Base-by-base conservation (phyloP, 371 early-diverging fungal species). In the Rhizomucor pusillus region DNA sequence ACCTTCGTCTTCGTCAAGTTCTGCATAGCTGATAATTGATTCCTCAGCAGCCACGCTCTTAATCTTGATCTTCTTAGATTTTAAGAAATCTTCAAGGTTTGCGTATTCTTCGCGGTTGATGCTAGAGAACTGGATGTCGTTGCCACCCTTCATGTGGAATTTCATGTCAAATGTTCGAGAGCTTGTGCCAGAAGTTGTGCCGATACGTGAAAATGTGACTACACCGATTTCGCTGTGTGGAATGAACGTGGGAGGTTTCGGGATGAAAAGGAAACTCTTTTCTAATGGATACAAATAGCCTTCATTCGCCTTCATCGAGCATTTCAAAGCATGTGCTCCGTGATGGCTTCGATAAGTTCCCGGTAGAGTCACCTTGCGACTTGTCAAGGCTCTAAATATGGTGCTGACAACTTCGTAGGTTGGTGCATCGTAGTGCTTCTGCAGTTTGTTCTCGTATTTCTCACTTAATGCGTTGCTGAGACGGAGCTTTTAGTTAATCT, bases 261-360 rank as follows among this genome's bases (percentile, higher is more conserved):
- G 97, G 40, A 99, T 84, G 64, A 99, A 98, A 43, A 99, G 50
- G 60, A 99, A 84, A 22, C 89, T 87, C 62, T 90, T 91, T 57
- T 94, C 95, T 50, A 99, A 80, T 2, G 96, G 97, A 66, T 96
- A 99, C 24, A 99, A 71, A 57, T 87, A 88, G 40, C 98, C 98
- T 75, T 99, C 99, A 79, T 92, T 96, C 46, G 99, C 98, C 75
- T 99, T 99, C 77, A 90, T 85, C 16, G 97, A 95, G 63, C 98
- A 98, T 71, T 97, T 98, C 61, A 99, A 71, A 10, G 94, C 93
- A 54, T 80, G 77, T n/a, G 84, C 76, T 20, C 85, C 85, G 57
- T 91, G 89, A 54, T 86, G 82, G 57, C 90, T 73, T 56, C 65
- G 57, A 71, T 85, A 89, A 51, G 67, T 65, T 23, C 87, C 86